Conservation (phyloP, 495 filamentous ascomycete species). For the Neurospora sublineolata region DNA sequence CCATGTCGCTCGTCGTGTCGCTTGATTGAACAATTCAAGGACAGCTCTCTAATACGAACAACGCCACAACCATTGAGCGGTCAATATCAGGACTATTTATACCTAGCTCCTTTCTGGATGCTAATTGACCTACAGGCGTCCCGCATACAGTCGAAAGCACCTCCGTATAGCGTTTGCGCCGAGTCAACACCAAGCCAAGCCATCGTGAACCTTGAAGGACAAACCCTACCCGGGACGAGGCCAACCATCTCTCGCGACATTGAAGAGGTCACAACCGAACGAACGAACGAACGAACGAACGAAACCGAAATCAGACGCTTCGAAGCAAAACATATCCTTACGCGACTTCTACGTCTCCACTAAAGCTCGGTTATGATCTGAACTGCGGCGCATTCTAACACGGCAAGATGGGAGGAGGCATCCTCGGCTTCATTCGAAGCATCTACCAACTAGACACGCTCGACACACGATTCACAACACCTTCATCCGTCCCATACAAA, state of each 20-base stretch:
- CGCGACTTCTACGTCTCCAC: not conserved
- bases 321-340: not conserved
- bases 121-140: not conserved
- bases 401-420: conserved; percentile 8
- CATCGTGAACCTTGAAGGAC: not conserved
- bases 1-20: not conserved
- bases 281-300: not conserved
- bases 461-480: conserved; percentile 78
- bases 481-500: conserved; percentile 54
- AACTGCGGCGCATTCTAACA: not conserved
- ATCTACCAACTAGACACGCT: conserved; percentile 82
- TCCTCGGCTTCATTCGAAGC: conserved; percentile 37
- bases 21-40: not conserved
- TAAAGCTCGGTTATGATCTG: not conserved
- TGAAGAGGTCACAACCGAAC: not conserved
- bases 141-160: not conserved
- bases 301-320: not conserved
- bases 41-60: not conserved
- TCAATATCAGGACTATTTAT: not conserved
- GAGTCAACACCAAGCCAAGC: not conserved
- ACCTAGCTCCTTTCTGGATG: not conserved
- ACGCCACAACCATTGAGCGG: not conserved
- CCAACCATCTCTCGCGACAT: not conserved
- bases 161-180: not conserved
- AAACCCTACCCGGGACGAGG: not conserved